Base-by-base conservation (phyloP, 768 basidiomycete genomes). In the Pulveroboletus sp. region DNA sequence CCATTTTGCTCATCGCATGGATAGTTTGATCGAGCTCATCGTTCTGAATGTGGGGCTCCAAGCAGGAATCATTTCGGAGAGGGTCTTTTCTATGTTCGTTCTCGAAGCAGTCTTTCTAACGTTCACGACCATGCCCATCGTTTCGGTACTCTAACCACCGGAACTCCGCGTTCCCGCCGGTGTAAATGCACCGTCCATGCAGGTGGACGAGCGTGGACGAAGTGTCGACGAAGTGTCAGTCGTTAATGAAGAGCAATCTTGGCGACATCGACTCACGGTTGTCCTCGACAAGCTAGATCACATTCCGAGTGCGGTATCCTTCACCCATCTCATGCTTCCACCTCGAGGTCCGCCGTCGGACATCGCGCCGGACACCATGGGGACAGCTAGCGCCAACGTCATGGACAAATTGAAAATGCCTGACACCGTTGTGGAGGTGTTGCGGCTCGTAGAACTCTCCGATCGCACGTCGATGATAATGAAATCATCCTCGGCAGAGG, bases 81-180 rank as follows among this genome's bases (percentile, higher is more conserved):
- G 78, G 24, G 86, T 95, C 7, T 94, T 97, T 70, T 89, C 91
- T 1, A 97, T 96, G 91, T 94, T 97, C 59, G 92, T 97, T 34
- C 73, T 97, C 17, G 86, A 89, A 61, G 86, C 89, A 0, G 71
- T 93, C 34, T 64, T 84, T 9, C 72, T 96, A 37, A 95, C 94
- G 0, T 90, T 88, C 71, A 78, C 91, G 70, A 93, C 93, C 0
- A 91, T 87, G 0, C 90, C 89, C 0, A 76, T 84, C 30, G 86
- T 88, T 16, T 76, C 73, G 2, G 58, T 64, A 13, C 67, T 90
- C 4, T 89, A 90, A 58, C 87, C 89, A 1, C 81, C 79, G 2
- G 73, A 81, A 20, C 65, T 68, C 30, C 82, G 85, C 14, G 62
- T 69, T 10, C 81, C 81, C 5, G 76, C 75, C 3, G 61, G 73